A percentile compares a stretch with the other conserved stretches of the same genome.
These are phyloP conservation scores for Beauveria asiatica DNA, from an alignment of 2,329 filamentous ascomycete species.

Conservation along the genomic window DNA sequence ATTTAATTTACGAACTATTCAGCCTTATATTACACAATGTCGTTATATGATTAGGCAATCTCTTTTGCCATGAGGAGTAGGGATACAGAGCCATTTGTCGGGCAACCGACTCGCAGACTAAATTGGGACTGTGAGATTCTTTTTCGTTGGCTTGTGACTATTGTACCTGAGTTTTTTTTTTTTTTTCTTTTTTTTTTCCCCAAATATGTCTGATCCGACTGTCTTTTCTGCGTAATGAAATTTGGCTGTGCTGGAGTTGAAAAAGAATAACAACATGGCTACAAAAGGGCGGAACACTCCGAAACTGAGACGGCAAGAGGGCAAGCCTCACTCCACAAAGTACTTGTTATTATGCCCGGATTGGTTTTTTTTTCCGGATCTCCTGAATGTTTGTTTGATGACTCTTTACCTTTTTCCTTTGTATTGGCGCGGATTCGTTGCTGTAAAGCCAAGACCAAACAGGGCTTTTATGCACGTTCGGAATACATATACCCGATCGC, in stretches of 20 bases:
- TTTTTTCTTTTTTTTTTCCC: no score
- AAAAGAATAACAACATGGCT: constrained; percentile 3
- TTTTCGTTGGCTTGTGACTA: neutral
- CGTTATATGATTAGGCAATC: neutral
- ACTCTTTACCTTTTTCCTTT: neutral
- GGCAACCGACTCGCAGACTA: constrained; percentile 5
- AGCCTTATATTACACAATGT: neutral
- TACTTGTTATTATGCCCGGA: neutral
- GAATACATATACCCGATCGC: constrained; percentile 14
- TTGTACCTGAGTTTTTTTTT: neutral
- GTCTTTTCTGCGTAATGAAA: neutral
- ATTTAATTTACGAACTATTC: constrained; percentile 5
- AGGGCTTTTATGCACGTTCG: constrained; percentile 17
- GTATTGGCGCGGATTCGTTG: neutral
- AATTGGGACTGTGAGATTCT: neutral
- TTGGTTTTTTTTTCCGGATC: constrained; percentile 3
- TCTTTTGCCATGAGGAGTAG: neutral
- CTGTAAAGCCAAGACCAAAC: constrained; percentile 16
- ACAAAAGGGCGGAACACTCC: constrained; percentile 12
- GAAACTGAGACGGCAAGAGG: constrained; percentile 11
- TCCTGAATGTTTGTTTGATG: neutral
- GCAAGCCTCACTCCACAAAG: constrained; percentile 9
- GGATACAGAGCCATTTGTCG: constrained; percentile 4
- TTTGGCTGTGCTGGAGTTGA: constrained; percentile 9
- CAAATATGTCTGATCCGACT: no score